These are phyloP conservation scores for Colletotrichum somersetense DNA, from an alignment of 2,329 filamentous ascomycete genomes.

Conservation along the genomic window DNA sequence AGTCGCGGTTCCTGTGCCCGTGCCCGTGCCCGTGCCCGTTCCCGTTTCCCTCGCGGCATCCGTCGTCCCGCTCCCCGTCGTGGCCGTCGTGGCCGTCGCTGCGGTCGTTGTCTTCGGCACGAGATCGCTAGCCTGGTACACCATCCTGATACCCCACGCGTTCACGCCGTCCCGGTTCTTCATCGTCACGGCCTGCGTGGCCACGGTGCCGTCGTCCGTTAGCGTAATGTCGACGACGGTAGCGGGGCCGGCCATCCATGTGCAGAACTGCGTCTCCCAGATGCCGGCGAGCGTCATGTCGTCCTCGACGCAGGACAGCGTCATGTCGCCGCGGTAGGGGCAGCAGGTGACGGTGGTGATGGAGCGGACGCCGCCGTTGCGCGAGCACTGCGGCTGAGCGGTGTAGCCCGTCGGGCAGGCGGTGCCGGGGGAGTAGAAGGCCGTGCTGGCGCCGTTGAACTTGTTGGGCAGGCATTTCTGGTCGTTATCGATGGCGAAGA, in stretches of 20 bases:
- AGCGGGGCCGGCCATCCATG: slow-evolving; percentile 43
- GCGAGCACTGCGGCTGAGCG: slow-evolving; percentile 47
- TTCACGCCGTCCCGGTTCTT: slow-evolving; percentile 42
- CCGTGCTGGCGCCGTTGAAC: slow-evolving; percentile 40
- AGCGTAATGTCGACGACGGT: slow-evolving; percentile 40
- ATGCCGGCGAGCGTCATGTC: slow-evolving; percentile 36
- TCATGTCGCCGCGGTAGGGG: slow-evolving; percentile 43
- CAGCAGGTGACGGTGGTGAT: slow-evolving; percentile 48
- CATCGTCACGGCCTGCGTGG: slow-evolving; percentile 37
- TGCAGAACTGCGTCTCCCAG: slow-evolving; percentile 46
- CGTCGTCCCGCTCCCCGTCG: not conserved
- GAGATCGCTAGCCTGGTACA: slow-evolving; percentile 45
- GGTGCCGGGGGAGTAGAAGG: slow-evolving; percentile 41
- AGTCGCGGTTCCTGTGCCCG: not conserved
- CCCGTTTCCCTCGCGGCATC: not conserved
- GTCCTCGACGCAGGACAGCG: slow-evolving; percentile 43
- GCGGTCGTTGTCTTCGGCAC: slow-evolving; percentile 6
- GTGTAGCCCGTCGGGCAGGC: slow-evolving; percentile 39
- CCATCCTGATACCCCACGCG: slow-evolving; percentile 47
- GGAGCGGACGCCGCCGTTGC: slow-evolving; percentile 43
- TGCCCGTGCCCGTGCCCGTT: not conserved
- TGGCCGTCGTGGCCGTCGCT: not conserved
- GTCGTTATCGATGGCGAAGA: slow-evolving; percentile 43
- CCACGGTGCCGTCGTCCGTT: slow-evolving; percentile 33
- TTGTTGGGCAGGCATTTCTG: slow-evolving; percentile 43